Percentiles rank a stretch among this genome's conserved stretches.
These are phyloP conservation scores for Phymatotrichopsis omnivora DNA, from an alignment of 2,329 filamentous ascomycete genomes.

Conservation along the genomic window DNA sequence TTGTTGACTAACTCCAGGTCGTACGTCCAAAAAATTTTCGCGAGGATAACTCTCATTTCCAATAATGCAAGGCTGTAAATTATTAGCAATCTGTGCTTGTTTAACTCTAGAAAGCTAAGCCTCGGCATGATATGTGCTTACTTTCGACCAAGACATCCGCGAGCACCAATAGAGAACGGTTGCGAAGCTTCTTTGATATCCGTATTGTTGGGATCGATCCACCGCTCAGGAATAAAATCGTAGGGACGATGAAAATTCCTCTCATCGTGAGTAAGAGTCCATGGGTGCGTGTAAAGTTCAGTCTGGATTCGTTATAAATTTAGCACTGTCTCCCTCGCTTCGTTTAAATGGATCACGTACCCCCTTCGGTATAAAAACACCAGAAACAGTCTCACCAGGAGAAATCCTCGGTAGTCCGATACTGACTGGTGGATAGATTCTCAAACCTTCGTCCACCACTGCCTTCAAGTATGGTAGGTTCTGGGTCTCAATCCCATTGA, in stretches of 20 bases:
- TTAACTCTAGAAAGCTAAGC: not conserved
- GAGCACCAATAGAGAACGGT: slow-evolving; percentile 33
- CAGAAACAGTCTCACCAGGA: slow-evolving; percentile 20
- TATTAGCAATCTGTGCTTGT: not conserved
- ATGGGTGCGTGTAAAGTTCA: slow-evolving; percentile 12
- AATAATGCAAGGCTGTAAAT: slow-evolving; percentile 33
- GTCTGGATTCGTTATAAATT: not conserved
- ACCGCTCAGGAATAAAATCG: slow-evolving; percentile 20
- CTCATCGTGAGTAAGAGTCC: slow-evolving; percentile 6
- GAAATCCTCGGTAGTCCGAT: slow-evolving; percentile 20
- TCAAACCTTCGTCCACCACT: slow-evolving; percentile 34
- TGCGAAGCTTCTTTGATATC: slow-evolving; percentile 34
- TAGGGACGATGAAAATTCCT: slow-evolving; percentile 17
- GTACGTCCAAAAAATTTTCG: slow-evolving; percentile 36
- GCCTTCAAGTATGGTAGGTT: slow-evolving; percentile 36
- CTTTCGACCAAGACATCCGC: slow-evolving; percentile 34
- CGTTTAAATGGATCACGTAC: slow-evolving; percentile 5
- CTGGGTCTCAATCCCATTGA: slow-evolving; percentile 34
- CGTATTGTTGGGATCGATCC: slow-evolving; percentile 21
- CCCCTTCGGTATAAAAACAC: slow-evolving; percentile 22
- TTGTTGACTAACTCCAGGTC: slow-evolving; percentile 34
- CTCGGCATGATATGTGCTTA: slow-evolving; percentile 22
- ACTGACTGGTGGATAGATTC: slow-evolving; percentile 36
- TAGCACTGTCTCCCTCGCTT: not conserved
- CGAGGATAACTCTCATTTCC: slow-evolving; percentile 36